Conservation (phyloP, 768 basidiomycete genomes). For the Tricholoma saponaceum region DNA sequence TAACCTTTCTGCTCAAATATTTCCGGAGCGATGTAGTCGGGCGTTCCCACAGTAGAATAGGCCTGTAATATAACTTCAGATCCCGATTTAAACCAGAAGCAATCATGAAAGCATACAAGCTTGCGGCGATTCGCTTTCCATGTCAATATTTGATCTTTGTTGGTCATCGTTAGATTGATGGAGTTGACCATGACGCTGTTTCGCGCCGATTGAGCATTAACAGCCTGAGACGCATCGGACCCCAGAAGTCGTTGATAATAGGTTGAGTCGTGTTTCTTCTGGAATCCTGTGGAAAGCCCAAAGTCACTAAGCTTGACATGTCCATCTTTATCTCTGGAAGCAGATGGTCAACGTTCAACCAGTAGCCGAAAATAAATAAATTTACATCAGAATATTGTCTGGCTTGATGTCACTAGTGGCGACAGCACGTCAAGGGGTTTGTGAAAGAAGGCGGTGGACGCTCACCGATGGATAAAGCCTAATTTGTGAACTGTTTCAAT, state of each 20-base stretch:
- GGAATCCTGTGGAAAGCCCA: constrained; percentile 98
- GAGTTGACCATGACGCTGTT: constrained; percentile 98
- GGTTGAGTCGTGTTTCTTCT: constrained; percentile 93
- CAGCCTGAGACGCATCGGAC: constrained; percentile 42
- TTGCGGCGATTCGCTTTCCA: constrained; percentile 99
- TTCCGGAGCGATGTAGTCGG: constrained; percentile 95
- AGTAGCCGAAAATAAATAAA: constrained; percentile 30
- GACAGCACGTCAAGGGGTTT: constrained; percentile 2
- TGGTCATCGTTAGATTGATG: constrained; percentile 93
- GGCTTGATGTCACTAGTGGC: constrained; percentile 90
- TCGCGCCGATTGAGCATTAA: constrained; percentile 50
- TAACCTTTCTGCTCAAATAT: constrained; percentile 98
- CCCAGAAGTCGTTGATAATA: constrained; percentile 93
- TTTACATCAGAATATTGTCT: constrained; percentile 76
- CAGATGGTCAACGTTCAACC: background rate
- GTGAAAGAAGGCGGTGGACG: background rate
- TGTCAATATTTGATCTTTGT: constrained; percentile 90
- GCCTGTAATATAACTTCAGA: constrained; percentile 47
- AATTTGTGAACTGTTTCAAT: constrained; percentile 97
- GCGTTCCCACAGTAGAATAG: constrained; percentile 97
- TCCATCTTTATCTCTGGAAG: constrained; percentile 75
- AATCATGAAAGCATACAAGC: constrained; percentile 48
- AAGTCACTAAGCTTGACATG: constrained; percentile 99
- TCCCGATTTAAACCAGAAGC: background rate
- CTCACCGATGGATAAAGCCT: constrained; percentile 95